phyloP scores from a whole-genome alignment of 495 filamentous ascomycete species.

The Daldinia caldariorum region DNA sequence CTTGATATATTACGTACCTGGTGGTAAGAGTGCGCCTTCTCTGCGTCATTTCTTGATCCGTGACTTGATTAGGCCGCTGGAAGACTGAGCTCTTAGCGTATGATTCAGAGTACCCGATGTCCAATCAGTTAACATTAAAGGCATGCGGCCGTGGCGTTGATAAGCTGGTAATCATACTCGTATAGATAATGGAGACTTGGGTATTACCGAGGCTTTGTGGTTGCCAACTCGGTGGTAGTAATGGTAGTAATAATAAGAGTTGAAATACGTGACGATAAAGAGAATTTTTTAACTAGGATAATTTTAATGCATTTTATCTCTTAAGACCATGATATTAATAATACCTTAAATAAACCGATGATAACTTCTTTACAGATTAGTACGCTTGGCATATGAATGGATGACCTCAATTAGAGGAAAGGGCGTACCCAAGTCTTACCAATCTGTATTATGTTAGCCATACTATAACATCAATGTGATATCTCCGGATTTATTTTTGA shows the following conservation, averaged over 20 bases:
- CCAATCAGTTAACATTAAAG: not conserved
- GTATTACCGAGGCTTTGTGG: conserved; percentile 9
- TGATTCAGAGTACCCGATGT: not conserved
- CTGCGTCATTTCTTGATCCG: conserved; percentile 13
- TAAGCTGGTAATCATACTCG: conserved; percentile 11
- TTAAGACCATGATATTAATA: conserved; percentile 24
- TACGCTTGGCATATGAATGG: conserved; percentile 10
- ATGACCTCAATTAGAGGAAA: not conserved
- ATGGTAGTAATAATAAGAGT: not conserved
- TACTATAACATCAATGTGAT: not conserved
- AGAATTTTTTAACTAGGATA: conserved; percentile 22
- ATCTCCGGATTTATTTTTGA: not conserved
- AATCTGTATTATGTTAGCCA: not conserved
- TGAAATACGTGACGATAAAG: conserved; percentile 11
- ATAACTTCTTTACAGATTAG: conserved; percentile 1
- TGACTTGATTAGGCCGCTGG: conserved; percentile 10
- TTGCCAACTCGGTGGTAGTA: conserved; percentile 1
- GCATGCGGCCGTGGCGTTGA: conserved; percentile 4
- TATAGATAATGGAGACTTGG: conserved; percentile 14
- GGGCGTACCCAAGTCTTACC: not conserved
- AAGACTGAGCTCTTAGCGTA: conserved; percentile 4
- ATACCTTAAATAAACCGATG: conserved; percentile 25
- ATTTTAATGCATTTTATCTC: conserved; percentile 14
- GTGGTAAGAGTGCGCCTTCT: conserved; percentile 33
- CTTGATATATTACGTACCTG: not conserved